phyloP scores from a whole-genome alignment of 2,329 filamentous ascomycete genomes.

The Nannizzia gypsea region DNA sequence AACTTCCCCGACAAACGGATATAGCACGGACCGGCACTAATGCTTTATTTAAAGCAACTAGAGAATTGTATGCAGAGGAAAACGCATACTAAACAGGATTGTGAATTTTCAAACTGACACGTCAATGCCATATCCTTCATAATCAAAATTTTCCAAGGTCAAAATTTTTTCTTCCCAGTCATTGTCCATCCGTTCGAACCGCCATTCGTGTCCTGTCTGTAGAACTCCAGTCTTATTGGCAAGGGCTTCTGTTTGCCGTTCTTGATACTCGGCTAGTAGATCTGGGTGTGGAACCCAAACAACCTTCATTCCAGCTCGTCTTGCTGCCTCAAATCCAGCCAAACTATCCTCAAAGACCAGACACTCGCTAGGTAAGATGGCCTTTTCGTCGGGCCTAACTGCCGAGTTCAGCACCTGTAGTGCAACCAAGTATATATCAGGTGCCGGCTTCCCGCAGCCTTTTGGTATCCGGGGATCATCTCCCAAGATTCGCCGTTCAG shows the following conservation, averaged over 20 bases:
- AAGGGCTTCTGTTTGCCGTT: conserved; percentile 21
- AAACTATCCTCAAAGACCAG: conserved; percentile 28
- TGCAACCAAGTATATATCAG: conserved; percentile 20
- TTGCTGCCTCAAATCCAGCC: conserved; percentile 23
- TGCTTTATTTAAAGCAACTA: too few relatives aligned
- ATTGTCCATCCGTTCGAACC: conserved; percentile 28
- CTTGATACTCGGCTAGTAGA: conserved; percentile 26
- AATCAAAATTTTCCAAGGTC: conserved; percentile 30
- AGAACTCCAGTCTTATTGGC: conserved; percentile 20
- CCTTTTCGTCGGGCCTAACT: not conserved
- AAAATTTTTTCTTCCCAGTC: conserved; percentile 29
- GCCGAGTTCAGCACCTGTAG: conserved; percentile 16
- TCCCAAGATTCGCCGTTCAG: not conserved
- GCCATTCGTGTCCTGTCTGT: conserved; percentile 17
- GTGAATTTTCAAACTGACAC: not conserved
- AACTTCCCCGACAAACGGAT: too few relatives aligned
- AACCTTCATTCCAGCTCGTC: conserved; percentile 26
- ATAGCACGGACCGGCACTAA: too few relatives aligned
- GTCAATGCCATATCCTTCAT: conserved; percentile 28
- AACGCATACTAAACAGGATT: not conserved
- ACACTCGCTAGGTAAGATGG: conserved; percentile 22
- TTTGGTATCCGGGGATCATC: conserved; percentile 12
- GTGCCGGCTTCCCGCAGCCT: conserved; percentile 20
- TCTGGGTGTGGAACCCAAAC: conserved; percentile 25
- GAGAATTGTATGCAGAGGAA: not conserved